These are phyloP conservation scores for Aspergillus leporis DNA, from an alignment of 495 filamentous ascomycete genomes.

Conservation along the genomic window DNA sequence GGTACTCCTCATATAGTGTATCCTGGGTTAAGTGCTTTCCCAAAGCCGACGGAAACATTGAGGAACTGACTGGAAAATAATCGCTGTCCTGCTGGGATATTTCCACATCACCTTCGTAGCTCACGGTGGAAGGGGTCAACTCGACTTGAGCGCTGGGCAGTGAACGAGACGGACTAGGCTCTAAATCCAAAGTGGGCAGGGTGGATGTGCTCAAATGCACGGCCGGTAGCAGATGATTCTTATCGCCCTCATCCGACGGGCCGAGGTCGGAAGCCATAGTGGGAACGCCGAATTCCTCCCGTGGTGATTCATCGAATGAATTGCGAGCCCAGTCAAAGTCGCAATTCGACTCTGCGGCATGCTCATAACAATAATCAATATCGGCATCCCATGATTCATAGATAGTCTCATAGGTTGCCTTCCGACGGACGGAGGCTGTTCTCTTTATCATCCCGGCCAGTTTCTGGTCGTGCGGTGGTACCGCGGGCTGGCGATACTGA, in stretches of 20 bases:
- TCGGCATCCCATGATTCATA: conserved; percentile 86
- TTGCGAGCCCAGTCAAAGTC: conserved; percentile 81
- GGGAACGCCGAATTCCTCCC: conserved; percentile 22
- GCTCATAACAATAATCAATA: conserved; percentile 92
- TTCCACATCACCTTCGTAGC: conserved; percentile 31
- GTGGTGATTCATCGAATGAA: conserved; percentile 36
- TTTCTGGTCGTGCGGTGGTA: conserved; percentile 6
- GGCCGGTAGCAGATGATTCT: conserved; percentile 9
- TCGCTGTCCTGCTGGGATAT: conserved; percentile 26
- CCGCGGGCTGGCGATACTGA: conserved; percentile 14
- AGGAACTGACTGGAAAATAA: conserved; percentile 40
- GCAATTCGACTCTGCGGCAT: conserved; percentile 85
- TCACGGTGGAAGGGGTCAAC: conserved; percentile 35
- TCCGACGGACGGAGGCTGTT: conserved; percentile 12
- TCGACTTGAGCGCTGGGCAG: conserved; percentile 33
- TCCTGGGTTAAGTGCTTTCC: conserved; percentile 42
- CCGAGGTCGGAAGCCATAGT: conserved; percentile 5
- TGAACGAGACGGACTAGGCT: conserved; percentile 40
- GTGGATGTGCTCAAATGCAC: conserved; percentile 32
- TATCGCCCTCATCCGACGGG: conserved; percentile 8
- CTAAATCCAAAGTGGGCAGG: conserved; percentile 41
- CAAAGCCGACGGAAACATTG: conserved; percentile 30
- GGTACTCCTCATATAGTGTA: conserved; percentile 49
- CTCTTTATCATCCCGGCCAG: conserved; percentile 3
- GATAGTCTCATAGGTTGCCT: conserved; percentile 28